A percentile compares a stretch with the other conserved stretches of the same genome.
phyloP scores from a whole-genome alignment of 129 eudicot species.

The Cynara cardunculus region DNA sequence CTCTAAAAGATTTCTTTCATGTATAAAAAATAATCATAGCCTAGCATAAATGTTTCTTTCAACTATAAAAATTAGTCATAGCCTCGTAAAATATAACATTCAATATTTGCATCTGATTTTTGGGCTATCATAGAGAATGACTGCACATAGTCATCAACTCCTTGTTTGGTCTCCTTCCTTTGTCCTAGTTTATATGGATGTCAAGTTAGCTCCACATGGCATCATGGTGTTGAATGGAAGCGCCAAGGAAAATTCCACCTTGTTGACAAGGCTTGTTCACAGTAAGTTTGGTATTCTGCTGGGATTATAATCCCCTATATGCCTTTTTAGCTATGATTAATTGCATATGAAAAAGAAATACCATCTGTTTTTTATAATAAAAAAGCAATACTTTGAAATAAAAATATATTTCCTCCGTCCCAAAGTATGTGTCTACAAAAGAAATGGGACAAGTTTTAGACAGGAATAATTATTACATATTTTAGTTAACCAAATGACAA shows the following conservation, averaged over 20 bases:
- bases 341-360: neutral
- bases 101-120: no score
- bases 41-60: neutral
- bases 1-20: neutral
- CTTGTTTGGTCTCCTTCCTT: neutral
- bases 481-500: neutral
- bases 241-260: neutral
- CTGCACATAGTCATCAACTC: no score
- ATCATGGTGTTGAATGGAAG: neutral
- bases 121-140: no score
- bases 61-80: neutral
- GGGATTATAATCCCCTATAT: neutral
- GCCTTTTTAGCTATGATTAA: neutral
- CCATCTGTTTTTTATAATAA: neutral
- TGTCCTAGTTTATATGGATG: neutral
- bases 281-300: neutral
- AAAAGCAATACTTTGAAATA: neutral
- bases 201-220: neutral
- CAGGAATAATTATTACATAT: neutral
- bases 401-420: neutral
- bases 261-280: neutral
- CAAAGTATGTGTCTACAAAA: neutral
- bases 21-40: neutral
- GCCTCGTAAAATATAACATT: neutral
- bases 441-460: neutral